phyloP scores from a whole-genome alignment of 148 eudicot species.

The Dysphania ambrosioides region DNA sequence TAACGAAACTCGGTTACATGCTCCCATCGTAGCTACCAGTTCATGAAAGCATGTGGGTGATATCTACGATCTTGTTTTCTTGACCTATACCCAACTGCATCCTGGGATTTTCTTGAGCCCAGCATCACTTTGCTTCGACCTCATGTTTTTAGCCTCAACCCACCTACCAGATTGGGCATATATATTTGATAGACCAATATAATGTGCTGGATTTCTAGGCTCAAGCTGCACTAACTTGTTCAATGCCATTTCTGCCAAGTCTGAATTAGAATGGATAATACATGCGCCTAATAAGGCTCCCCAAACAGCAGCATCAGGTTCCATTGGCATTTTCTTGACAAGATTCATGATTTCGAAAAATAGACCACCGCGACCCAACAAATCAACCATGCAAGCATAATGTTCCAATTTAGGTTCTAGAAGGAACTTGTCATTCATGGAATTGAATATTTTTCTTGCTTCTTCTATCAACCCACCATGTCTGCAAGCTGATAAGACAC shows the following conservation, averaged over 20 bases:
- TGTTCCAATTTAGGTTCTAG: slow-evolving; percentile 63
- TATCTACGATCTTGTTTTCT: not conserved
- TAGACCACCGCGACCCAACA: slow-evolving; percentile 63
- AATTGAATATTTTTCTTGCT: slow-evolving; percentile 51
- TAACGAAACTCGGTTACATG: not conserved
- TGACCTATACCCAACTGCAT: slow-evolving; percentile 52
- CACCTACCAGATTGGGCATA: slow-evolving; percentile 66
- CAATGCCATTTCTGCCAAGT: slow-evolving; percentile 52
- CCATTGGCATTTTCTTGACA: slow-evolving; percentile 51
- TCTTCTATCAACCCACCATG: slow-evolving; percentile 64
- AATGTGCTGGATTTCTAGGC: slow-evolving; percentile 57
- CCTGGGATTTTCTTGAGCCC: slow-evolving; percentile 65
- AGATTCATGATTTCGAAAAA: slow-evolving; percentile 47
- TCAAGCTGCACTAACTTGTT: slow-evolving; percentile 48
- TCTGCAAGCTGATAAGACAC: slow-evolving; percentile 70
- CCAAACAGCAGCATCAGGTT: slow-evolving; percentile 68
- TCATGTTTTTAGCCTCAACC: slow-evolving; percentile 50
- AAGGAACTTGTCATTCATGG: slow-evolving; percentile 40
- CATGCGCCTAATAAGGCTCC: slow-evolving; percentile 68
- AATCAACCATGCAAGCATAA: slow-evolving; percentile 72
- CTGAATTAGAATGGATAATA: slow-evolving; percentile 53
- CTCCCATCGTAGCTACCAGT: not conserved
- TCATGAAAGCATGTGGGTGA: not conserved
- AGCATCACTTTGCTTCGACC: slow-evolving; percentile 40
- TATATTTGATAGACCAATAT: slow-evolving; percentile 53